These are phyloP conservation scores for Annulohypoxylon bovei DNA, from an alignment of 495 filamentous ascomycete genomes.

Conservation along the genomic window DNA sequence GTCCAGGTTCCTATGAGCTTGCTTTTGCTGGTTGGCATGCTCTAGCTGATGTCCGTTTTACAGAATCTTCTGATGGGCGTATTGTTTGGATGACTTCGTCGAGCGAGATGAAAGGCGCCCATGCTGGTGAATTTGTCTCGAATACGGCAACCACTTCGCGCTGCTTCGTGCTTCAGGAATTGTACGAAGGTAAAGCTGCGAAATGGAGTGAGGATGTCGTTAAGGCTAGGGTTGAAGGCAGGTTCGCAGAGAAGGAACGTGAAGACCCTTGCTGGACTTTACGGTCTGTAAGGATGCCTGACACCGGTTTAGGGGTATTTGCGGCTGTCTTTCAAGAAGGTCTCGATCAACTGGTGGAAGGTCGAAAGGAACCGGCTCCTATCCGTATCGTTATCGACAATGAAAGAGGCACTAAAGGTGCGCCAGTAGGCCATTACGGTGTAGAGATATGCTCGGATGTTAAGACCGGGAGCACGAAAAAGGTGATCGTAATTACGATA, in stretches of 20 bases:
- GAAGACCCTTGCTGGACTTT: slow-evolving; percentile 83
- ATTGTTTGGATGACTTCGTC: slow-evolving; percentile 76
- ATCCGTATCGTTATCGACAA: slow-evolving; percentile 71
- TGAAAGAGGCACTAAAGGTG: slow-evolving; percentile 64
- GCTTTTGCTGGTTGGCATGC: slow-evolving; percentile 76
- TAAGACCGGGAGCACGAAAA: slow-evolving; percentile 50
- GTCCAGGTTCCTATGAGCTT: slow-evolving; percentile 68
- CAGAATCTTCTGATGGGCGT: slow-evolving; percentile 77
- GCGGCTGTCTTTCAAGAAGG: slow-evolving; percentile 81
- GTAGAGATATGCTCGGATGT: slow-evolving; percentile 71
- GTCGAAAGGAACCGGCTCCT: slow-evolving; percentile 65
- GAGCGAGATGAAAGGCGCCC: slow-evolving; percentile 63
- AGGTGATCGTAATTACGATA: slow-evolving; percentile 66
- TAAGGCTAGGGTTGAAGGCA: slow-evolving; percentile 85
- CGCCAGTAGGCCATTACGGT: slow-evolving; percentile 73
- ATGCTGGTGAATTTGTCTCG: slow-evolving; percentile 57
- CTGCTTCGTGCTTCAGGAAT: slow-evolving; percentile 72
- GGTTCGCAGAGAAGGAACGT: slow-evolving; percentile 80
- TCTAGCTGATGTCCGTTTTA: slow-evolving; percentile 76
- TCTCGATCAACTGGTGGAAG: slow-evolving; percentile 61
- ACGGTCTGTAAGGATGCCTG: slow-evolving; percentile 67
- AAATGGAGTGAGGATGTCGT: slow-evolving; percentile 86
- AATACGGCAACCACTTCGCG: slow-evolving; percentile 63
- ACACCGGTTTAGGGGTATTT: slow-evolving; percentile 71
- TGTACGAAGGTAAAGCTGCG: slow-evolving; percentile 80